Conservation (phyloP, 768 basidiomycete species). For the Leccinum truebloodii region DNA sequence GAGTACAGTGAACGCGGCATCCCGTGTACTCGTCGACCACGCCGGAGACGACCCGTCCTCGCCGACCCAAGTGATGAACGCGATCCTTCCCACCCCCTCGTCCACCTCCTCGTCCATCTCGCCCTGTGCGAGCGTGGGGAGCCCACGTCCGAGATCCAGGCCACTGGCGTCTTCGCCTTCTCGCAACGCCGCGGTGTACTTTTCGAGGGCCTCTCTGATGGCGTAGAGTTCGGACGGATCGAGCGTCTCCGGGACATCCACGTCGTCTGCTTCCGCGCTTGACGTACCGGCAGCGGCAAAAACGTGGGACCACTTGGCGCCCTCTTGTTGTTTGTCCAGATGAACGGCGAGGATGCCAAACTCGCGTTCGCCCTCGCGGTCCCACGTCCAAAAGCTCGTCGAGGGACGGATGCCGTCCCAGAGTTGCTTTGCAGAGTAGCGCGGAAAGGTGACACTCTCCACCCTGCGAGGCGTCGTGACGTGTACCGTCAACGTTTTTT, state of each 20-base stretch:
- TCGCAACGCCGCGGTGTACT: conserved; percentile 71
- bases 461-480: conserved; percentile 42
- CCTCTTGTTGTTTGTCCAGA: conserved; percentile 83
- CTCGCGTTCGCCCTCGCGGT: conserved; percentile 66
- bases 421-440: conserved; percentile 58
- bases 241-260: conserved; percentile 84
- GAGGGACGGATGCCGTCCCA: conserved; percentile 82
- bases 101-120: conserved; percentile 94
- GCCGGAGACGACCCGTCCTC: conserved; percentile 47
- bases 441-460: conserved; percentile 47
- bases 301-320: conserved; percentile 84
- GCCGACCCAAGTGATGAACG: conserved; percentile 67
- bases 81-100: conserved; percentile 63
- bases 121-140: conserved; percentile 82
- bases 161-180: conserved; percentile 61
- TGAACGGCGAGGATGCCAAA: conserved; percentile 79
- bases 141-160: conserved; percentile 61
- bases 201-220: conserved; percentile 81
- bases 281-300: conserved; percentile 57
- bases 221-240: conserved; percentile 79
- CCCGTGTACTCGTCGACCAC: conserved; percentile 41
- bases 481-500: conserved; percentile 64
- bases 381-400: conserved; percentile 93
- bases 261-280: conserved; percentile 41
- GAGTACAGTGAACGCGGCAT: conserved; percentile 52